A percentile compares a stretch with the other conserved stretches of the same genome.
Evolutionary conservation across 2,329 filamentous ascomycete species (phyloP).

Genomic region (Cryphonectria naterciae): DNA sequence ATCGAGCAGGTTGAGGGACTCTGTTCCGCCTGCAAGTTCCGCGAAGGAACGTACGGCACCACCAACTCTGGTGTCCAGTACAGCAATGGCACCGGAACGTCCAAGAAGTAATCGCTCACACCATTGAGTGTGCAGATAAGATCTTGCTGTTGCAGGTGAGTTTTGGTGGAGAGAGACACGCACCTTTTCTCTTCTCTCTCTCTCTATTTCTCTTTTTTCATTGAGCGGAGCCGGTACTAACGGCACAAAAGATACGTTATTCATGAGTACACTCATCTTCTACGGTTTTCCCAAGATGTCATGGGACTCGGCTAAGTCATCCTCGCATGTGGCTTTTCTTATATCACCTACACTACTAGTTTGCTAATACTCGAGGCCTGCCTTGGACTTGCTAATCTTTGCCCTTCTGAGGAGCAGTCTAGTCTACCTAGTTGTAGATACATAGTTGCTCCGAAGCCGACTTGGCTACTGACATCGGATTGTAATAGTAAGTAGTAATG

Average conservation of each 20-base stretch:
- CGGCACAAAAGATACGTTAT: not conserved
- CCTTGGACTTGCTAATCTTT: not conserved
- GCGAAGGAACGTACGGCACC: not conserved
- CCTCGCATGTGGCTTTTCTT: not conserved
- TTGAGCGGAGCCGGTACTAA: too few species aligned
- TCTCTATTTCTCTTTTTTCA: not conserved
- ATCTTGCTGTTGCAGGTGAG: too few species aligned
- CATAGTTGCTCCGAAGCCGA: not conserved
- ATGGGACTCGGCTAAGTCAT: not conserved
- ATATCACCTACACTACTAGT: not conserved
- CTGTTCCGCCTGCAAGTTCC: not conserved
- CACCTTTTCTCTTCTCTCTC: not conserved
- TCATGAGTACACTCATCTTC: too few species aligned
- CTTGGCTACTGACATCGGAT: not conserved
- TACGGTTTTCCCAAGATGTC: not conserved
- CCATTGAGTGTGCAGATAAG: too few species aligned
- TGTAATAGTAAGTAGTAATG: too few species aligned
- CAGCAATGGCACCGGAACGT: too few species aligned
- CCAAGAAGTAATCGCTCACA: too few species aligned
- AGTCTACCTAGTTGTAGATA: not conserved
- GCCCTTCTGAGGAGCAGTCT: not conserved
- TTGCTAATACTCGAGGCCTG: not conserved
- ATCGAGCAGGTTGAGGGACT: not conserved
- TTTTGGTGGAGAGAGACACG: too few species aligned
- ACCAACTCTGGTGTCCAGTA: not conserved